Base-by-base conservation (phyloP, 352 stramenopile genomes). In the Blastocystis sp. region DNA sequence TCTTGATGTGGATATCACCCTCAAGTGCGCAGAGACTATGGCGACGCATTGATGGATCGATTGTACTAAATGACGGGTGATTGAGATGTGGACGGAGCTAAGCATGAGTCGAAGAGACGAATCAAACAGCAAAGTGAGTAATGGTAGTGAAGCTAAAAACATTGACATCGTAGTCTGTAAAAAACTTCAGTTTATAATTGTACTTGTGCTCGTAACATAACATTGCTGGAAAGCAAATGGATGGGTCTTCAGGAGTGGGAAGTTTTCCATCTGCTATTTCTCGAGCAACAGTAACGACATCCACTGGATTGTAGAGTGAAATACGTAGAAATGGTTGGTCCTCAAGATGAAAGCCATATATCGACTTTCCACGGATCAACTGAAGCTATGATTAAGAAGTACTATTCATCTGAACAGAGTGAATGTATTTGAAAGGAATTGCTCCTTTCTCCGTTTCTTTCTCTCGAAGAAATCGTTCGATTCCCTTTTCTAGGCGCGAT, bases 201-300 rank as follows among this genome's bases (percentile, higher is more conserved):
- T 85, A 85, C n/a, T 85, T 85, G 56, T 85, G 73, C 56, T 85
- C 73, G 39, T 85, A 85, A 18, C 43, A 50, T 11, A 85, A 37
- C 18, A 85, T 37, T 8, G 73, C 30, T 8, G 73, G 73, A 24
- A 85, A 85, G 20, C 47, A 68, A 9, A 53, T 11, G 5, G 50
- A 34, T 54, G 66, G 7, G 5, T 65, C 43, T 18, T 54, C 5
- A 24, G 73, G 73, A 16, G 30, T 64, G 3, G 73, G 47, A 11
- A 85, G 50, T 26, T 85, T 41, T 20, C 73, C 73, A n/a, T 69
- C 30, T 50, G 63, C 73, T 20, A 85, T 47, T 37, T 50, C 34
- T 24, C 73, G 73, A 43, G 73, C 73, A 7, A 85, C 11, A 34
- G 53, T 64, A 18, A 85, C 26, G 24, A 85, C 53, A 26, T 85